A percentile compares a stretch with the other conserved stretches of the same genome.
These are phyloP conservation scores for Nannizziopsis arthrosporioides DNA, from an alignment of 2,329 filamentous ascomycete species.

Conservation along the genomic window DNA sequence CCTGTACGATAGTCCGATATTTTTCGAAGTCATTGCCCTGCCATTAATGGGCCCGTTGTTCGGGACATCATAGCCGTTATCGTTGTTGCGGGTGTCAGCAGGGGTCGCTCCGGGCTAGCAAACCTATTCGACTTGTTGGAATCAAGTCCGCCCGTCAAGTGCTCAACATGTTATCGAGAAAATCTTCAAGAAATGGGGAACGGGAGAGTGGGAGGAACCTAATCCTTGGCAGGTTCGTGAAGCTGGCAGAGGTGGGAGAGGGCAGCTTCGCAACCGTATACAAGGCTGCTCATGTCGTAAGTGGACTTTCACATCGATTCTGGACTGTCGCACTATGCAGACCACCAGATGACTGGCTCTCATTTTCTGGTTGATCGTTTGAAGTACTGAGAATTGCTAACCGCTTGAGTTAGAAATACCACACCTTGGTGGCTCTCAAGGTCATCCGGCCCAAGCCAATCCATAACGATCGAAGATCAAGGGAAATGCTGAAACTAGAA, in stretches of 20 bases:
- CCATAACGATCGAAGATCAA: constrained; percentile 52
- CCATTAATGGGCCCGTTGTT: constrained; percentile 13
- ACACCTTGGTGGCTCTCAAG: constrained; percentile 85
- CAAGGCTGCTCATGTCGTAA: constrained; percentile 70
- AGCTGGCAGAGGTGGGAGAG: constrained; percentile 84
- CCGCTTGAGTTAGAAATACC: constrained; percentile 38
- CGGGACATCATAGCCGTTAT: constrained; percentile 3
- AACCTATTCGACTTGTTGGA: neutral
- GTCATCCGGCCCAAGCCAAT: constrained; percentile 34
- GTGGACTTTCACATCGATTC: constrained; percentile 23
- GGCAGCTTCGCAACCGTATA: constrained; percentile 97
- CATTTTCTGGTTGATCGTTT: no score
- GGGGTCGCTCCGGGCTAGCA: neutral
- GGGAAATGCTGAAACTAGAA: constrained; percentile 89
- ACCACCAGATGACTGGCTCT: no score
- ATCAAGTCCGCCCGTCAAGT: constrained; percentile 34
- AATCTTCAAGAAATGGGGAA: constrained; percentile 20
- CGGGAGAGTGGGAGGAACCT: constrained; percentile 20
- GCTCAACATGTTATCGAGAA: constrained; percentile 29
- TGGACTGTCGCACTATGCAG: neutral
- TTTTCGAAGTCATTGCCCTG: neutral
- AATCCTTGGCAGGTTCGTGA: constrained; percentile 62
- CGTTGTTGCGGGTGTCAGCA: constrained; percentile 9
- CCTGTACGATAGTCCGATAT: neutral
- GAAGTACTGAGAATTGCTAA: constrained; percentile 5